Evolutionary conservation across 306 rosid genomes (phyloP), one percentile per base, ranked within the genome.

Genomic region (Macrotyloma uniflorum): DNA sequence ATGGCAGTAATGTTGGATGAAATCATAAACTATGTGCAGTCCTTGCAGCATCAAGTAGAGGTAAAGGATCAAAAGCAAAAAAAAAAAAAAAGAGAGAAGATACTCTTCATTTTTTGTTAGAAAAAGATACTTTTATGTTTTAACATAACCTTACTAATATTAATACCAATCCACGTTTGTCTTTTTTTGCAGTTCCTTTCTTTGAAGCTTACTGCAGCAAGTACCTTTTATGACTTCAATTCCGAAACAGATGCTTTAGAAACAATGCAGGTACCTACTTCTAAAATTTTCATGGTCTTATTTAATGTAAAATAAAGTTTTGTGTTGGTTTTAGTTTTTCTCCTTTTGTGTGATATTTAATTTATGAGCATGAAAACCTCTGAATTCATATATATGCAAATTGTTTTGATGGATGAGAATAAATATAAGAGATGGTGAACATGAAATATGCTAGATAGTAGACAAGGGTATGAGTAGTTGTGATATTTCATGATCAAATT

Each of bases 1-100:
- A 95, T 93, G 99, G 93, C 98, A 9, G 98, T 93, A 14, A 95
- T 95, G 99, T 87, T 95, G 86, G 99, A 93, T 36, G 99, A 93
- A 87, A 95, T 95, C 84, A 95, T 95, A 74, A 95, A 93, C 81
- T 95, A 95, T 86, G 98, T 95, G 30, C 99, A 93, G 57, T 95
- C 99, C 83, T 87, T 95, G 76, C 99, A 95, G 86, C 89, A 91
- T 85, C 99, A 95, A 79, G 97, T 95, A 23, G 99, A 93, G 97
- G 99, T 87, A 71, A 87, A 87, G 7, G 22, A 74, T 83, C 26
- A 77, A 55, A 62, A 23, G 13, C 23, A 24, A 8, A 46, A 8
- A 35, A 14, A 12, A 36, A 36, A 22, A 75, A 46, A 36, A 36
- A 62, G 57, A 28, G n/a, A 66, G 6, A 30, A 55, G 4, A 36